These are phyloP conservation scores for Nyssa sinensis DNA, from an alignment of 148 eudicot genomes.

Conservation along the genomic window DNA sequence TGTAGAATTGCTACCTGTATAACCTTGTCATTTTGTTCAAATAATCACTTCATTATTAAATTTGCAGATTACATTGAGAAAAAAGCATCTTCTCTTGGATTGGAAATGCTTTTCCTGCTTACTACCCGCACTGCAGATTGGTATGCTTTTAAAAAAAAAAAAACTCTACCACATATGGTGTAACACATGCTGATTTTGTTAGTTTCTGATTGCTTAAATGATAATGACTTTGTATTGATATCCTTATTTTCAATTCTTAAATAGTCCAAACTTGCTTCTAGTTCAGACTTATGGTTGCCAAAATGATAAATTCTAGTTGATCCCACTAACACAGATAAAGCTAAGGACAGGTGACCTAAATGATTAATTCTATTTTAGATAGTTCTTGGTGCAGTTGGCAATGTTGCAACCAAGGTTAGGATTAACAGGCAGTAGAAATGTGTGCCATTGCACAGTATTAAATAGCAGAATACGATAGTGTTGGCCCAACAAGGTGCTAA, in stretches of 20 bases:
- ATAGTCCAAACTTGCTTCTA: not conserved
- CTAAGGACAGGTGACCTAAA: not conserved
- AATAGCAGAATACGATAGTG: not conserved
- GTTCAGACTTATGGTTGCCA: too few relatives aligned
- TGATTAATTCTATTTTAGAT: not conserved
- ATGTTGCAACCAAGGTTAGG: not conserved
- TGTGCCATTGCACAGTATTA: not conserved
- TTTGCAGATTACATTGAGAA: conserved; percentile 86
- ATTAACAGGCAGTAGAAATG: not conserved
- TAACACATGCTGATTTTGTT: not conserved
- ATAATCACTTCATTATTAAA: not conserved
- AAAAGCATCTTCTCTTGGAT: conserved; percentile 76
- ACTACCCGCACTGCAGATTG: conserved; percentile 98
- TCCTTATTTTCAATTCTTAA: not conserved
- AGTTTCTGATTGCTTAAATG: not conserved
- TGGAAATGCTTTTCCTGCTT: conserved; percentile 74
- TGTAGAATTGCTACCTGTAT: not conserved
- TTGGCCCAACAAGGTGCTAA: not conserved
- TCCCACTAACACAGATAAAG: not conserved
- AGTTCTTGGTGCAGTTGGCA: not conserved
- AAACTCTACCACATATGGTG: not conserved
- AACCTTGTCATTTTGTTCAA: not conserved
- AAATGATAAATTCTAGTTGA: too few relatives aligned
- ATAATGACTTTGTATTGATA: not conserved
- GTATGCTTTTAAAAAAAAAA: conserved; percentile 51